Evolutionary conservation across 768 basidiomycete species (phyloP).

Genomic region (Mycena sanguinolenta): DNA sequence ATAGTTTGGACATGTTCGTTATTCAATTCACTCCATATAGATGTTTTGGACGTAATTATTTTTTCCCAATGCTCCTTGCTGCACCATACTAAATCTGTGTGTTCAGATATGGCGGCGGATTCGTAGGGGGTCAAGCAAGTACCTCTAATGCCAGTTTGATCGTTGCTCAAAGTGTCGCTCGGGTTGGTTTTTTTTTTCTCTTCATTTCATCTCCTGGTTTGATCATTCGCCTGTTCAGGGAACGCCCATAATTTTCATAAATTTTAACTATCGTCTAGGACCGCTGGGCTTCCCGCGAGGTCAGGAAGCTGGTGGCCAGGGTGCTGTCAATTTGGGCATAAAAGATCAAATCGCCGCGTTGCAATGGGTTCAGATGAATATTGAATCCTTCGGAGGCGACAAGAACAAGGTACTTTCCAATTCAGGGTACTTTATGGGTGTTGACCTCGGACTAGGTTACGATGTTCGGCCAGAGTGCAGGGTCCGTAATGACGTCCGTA

Average conservation of each 20-base stretch:
- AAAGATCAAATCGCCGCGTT: slow-evolving; percentile 56
- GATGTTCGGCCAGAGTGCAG: slow-evolving; percentile 47
- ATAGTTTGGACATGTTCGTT: background rate
- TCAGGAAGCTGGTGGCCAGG: slow-evolving; percentile 41
- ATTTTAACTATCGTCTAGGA: slow-evolving; percentile 54
- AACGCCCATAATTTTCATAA: slow-evolving; percentile 59
- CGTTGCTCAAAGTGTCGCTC: slow-evolving; percentile 27
- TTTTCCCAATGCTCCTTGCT: too few species aligned
- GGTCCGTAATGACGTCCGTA: slow-evolving; percentile 9
- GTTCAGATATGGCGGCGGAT: slow-evolving; percentile 7
- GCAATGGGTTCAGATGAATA: slow-evolving; percentile 66
- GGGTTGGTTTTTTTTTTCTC: background rate
- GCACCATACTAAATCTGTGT: background rate
- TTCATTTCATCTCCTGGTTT: background rate
- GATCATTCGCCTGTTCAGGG: slow-evolving; percentile 1
- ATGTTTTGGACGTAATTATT: slow-evolving; percentile 15
- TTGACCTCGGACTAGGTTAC: slow-evolving; percentile 43
- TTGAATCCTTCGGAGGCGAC: slow-evolving; percentile 69
- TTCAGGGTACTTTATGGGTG: too few species aligned
- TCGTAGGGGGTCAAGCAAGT: background rate
- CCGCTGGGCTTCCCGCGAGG: background rate
- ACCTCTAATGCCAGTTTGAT: slow-evolving; percentile 5
- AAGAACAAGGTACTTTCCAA: slow-evolving; percentile 50
- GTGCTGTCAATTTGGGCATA: slow-evolving; percentile 54
- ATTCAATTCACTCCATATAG: background rate